Evolutionary conservation across 371 early-diverging fungal species (phyloP), one percentile per base, ranked within the genome.

Genomic region (Mortierella sp.): DNA sequence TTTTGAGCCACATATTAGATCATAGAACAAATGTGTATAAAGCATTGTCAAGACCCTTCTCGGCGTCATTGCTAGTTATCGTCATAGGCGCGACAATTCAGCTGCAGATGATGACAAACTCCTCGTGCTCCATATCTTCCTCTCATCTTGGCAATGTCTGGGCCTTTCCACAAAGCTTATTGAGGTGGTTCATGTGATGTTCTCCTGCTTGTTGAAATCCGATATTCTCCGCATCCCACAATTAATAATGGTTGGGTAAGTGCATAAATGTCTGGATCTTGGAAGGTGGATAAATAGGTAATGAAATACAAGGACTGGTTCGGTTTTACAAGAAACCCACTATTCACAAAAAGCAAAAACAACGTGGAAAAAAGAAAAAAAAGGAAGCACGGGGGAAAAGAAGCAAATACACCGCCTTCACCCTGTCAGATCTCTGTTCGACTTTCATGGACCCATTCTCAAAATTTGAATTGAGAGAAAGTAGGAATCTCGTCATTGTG

Each of bases 401-500:
- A 30, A 30, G 18, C n/a, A 49, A 39, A 40, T 24, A 40, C 39
- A 20, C 52, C 52, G 52, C 59, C 49, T 67, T 64, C 61, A 65
- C 70, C 73, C 73, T 73, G 78, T 78, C 78, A 78, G 78, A 78
- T 78, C 62, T 78, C 78, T 78, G 78, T 78, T 78, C 78, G 78
- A 78, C 78, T 73, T 47, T 78, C 78, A 78, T 78, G 26, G 73
- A 22, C 22, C 51, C 66, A 24, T 49, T 59, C 22, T 43, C 45
- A 11, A 16, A 26, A 49, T 20, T 49, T 49, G 37, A 45, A 60
- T 26, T 24, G 26, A 24, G 16, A 26, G 1, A 57, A 16, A 57
- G 20, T 49, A 49, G 64, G 58, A 57, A 52, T 32, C 78, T 78
- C 73, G 78, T 77, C 78, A 66, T 73, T 68, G 78, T 73, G 78